A percentile compares a stretch with the other conserved stretches of the same genome.
These are phyloP conservation scores for Uncinocarpus reesii DNA, from an alignment of 2,329 filamentous ascomycete genomes.

Conservation along the genomic window DNA sequence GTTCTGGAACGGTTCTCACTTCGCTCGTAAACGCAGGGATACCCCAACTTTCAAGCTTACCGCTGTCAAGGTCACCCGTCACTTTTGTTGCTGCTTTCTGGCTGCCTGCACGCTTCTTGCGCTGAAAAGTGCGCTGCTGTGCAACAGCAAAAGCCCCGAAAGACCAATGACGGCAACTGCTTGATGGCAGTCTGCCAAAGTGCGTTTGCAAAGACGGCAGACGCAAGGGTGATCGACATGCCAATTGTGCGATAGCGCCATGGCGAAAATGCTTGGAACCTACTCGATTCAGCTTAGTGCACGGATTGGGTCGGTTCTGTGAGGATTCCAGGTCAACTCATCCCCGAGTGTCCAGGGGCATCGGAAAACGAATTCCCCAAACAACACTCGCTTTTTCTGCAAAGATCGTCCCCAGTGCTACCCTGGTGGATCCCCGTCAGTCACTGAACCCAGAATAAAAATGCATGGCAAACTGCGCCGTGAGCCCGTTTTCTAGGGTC, in stretches of 20 bases:
- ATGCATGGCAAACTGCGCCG: conserved; percentile 7
- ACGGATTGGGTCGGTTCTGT: conserved; percentile 9
- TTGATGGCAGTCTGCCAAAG: not conserved
- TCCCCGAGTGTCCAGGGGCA: not conserved
- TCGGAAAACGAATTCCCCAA: not conserved
- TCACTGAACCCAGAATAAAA: not conserved
- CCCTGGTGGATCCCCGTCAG: conserved; percentile 7
- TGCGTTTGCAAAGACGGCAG: not conserved
- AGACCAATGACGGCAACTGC: conserved; percentile 4
- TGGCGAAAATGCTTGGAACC: conserved; percentile 3
- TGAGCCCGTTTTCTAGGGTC: conserved; percentile 1
- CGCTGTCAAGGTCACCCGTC: not conserved
- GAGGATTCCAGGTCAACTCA: not conserved
- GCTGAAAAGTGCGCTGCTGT: not conserved
- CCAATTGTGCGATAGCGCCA: conserved; percentile 8
- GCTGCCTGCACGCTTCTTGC: not conserved
- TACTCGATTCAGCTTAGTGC: conserved; percentile 4
- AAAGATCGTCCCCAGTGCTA: conserved; percentile 8
- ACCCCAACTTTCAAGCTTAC: not conserved
- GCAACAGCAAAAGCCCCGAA: conserved; percentile 1
- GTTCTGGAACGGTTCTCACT: conserved; percentile 2
- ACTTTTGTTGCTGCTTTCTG: not conserved
- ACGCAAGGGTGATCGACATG: conserved; percentile 6
- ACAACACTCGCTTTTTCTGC: not conserved
- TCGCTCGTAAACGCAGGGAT: not conserved